Evolutionary conservation across 1,284 basidiomycete genomes (phyloP).

Genomic region (Inonotus obliquus): DNA sequence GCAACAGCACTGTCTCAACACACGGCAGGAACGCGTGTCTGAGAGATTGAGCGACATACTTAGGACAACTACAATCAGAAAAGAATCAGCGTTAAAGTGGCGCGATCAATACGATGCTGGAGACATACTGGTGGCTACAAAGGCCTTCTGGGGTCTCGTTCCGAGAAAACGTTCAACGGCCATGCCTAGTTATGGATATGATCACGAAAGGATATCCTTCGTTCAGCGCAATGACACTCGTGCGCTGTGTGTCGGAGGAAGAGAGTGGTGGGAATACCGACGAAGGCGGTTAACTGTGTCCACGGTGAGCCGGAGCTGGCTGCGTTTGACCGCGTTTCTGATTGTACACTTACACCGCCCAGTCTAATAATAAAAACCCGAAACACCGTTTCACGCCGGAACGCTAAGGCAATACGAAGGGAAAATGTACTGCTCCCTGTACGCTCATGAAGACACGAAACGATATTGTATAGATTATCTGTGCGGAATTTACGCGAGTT

Average conservation of each 20-base stretch:
- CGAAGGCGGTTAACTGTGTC: not conserved
- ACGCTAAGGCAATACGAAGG: not conserved
- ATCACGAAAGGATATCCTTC: not conserved
- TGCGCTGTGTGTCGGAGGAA: not conserved
- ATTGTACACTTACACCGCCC: not conserved
- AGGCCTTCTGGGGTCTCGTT: conserved; percentile 24
- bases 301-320: not conserved
- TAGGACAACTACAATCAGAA: conserved; percentile 9
- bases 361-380: too few species aligned
- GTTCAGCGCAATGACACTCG: not conserved
- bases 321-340: not conserved
- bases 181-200: conserved; percentile 21
- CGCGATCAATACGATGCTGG: conserved; percentile 2
- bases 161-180: conserved; percentile 26
- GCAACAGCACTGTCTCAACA: not conserved
- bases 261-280: not conserved
- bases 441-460: not conserved
- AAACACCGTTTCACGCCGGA: not conserved
- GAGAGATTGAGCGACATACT: conserved; percentile 2
- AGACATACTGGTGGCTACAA: conserved; percentile 42
- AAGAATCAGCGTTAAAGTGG: conserved; percentile 23
- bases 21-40: not conserved
- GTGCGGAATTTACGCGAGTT: too few species aligned
- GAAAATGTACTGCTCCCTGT: not conserved
- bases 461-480: not conserved